Percentiles rank a stretch among this genome's conserved stretches.
phyloP scores from a whole-genome alignment of 129 eudicot genomes.

The Sambucus nigra region DNA sequence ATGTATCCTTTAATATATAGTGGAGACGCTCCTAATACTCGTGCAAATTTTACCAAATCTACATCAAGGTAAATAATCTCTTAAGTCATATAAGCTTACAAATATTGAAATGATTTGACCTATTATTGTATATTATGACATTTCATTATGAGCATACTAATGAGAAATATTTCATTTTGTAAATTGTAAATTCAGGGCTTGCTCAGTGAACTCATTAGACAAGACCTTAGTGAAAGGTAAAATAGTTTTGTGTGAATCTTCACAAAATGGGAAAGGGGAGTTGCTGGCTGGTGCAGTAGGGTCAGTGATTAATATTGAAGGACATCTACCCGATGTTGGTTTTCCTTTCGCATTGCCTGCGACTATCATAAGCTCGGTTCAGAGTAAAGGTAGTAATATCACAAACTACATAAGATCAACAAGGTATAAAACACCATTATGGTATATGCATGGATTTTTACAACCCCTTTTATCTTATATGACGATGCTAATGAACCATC shows the following conservation, averaged over 20 bases:
- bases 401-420: constrained; percentile 12
- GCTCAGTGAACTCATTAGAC: constrained; percentile 1
- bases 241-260: constrained; percentile 5
- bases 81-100: too few relatives aligned
- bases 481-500: background rate
- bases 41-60: background rate
- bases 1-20: constrained; percentile 1
- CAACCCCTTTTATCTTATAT: background rate
- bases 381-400: too few relatives aligned
- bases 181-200: background rate
- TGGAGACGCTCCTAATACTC: constrained; percentile 4
- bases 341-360: too few relatives aligned
- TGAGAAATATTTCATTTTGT: background rate
- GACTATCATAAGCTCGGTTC: too few relatives aligned
- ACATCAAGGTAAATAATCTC: background rate
- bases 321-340: too few relatives aligned
- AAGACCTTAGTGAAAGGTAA: constrained; percentile 2
- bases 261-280: background rate
- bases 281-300: constrained; percentile 8
- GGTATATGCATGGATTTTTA: too few relatives aligned
- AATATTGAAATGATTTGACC: background rate
- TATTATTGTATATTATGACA: background rate
- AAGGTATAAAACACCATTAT: constrained; percentile 9
- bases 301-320: too few relatives aligned
- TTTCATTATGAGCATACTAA: background rate